Percentiles rank a stretch among this genome's conserved stretches.
Evolutionary conservation across 2,329 filamentous ascomycete species (phyloP).

Genomic region (Penicillium brasilianum): DNA sequence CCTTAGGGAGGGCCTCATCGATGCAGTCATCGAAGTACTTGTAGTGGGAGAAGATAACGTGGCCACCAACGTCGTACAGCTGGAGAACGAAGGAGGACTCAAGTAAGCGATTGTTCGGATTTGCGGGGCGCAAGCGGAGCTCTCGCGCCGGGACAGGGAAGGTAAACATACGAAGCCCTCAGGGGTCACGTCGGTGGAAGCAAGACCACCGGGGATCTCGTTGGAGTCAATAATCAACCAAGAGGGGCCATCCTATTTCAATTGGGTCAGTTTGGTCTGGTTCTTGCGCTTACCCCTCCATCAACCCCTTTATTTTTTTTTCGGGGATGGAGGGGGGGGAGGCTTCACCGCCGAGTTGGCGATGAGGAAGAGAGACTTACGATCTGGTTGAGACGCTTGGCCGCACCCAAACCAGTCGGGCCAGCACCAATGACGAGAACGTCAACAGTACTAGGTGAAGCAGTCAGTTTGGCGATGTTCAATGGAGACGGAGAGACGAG

Average conservation of each 20-base stretch:
- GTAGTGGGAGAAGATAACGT: conserved; percentile 99
- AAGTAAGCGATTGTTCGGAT: conserved; percentile 19
- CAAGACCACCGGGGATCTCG: conserved; percentile 91
- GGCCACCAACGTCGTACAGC: conserved; percentile 98
- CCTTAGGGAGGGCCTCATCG: conserved; percentile 91
- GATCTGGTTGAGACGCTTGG: conserved; percentile 96
- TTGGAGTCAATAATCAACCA: conserved; percentile 96
- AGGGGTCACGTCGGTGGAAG: conserved; percentile 90
- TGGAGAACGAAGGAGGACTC: conserved; percentile 46
- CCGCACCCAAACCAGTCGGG: conserved; percentile 95
- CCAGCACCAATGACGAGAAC: conserved; percentile 98
- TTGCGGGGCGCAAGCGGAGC: background rate
- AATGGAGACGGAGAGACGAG: conserved; percentile 2
- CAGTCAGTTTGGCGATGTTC: conserved; percentile 8
- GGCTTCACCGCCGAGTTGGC: conserved; percentile 10
- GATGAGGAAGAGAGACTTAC: conserved; percentile 59
- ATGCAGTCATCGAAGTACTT: conserved; percentile 99
- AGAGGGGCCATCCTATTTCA: conserved; percentile 77
- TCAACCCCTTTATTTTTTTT: conserved; percentile 23
- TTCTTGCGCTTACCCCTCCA: conserved; percentile 27
- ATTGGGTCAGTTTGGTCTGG: conserved; percentile 30
- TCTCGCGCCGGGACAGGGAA: background rate
- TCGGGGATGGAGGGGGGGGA: background rate
- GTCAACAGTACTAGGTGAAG: conserved; percentile 75
- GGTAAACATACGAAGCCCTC: conserved; percentile 87